Base-by-base conservation (phyloP, 2,329 filamentous ascomycete species). In the Aspergillus tanneri region DNA sequence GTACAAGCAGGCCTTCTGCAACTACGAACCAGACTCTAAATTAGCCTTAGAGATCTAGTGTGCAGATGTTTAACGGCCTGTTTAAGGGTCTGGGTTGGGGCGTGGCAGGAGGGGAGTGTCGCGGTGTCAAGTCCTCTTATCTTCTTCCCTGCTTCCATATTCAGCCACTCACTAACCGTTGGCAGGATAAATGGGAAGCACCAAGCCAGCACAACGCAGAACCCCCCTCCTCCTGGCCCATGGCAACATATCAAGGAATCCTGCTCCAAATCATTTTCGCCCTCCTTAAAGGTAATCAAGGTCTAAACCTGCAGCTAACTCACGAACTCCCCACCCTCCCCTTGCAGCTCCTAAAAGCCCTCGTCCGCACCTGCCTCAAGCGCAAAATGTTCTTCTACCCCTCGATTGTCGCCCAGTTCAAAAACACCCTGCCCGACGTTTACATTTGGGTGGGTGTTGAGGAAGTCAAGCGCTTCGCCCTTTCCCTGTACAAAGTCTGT, bases 231-330 rank as follows among this genome's bases (percentile, higher is more conserved):
- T 2, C 40, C 52, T 64, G 59, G 58, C 61, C 61, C 27, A 59
- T 64, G 21, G 51, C 61, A 23, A 61, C 61, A n/a, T 63, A 59
- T 23, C 62, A 65, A 25, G 51, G 54, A 18, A 54, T 64, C 27
- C 56, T 64, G 5, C 53, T 65, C 2, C 54, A 62, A 32, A 49
- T 60, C 7, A 62, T 65, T 10, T 57, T 64, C 21, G 46, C 61
- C 9, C 41, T 49, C 9, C 43, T 47, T 2, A 46, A 52, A 27
- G 34, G 51, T 2, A 35, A 54, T 4, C 22, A 16, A 12, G 34
- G 21, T n/a, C 19, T 44, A 2, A 44, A 57, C 46, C 28, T 55
- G 5, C 49, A 43, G 23, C n/a, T 50, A 12, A 47, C 44, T 3
- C 50, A n/a, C 45, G 47, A 32, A 37, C 24, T 59, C 2, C 30